These are phyloP conservation scores for Lathyrus sativus DNA, from an alignment of 306 rosid genomes.

Conservation along the genomic window DNA sequence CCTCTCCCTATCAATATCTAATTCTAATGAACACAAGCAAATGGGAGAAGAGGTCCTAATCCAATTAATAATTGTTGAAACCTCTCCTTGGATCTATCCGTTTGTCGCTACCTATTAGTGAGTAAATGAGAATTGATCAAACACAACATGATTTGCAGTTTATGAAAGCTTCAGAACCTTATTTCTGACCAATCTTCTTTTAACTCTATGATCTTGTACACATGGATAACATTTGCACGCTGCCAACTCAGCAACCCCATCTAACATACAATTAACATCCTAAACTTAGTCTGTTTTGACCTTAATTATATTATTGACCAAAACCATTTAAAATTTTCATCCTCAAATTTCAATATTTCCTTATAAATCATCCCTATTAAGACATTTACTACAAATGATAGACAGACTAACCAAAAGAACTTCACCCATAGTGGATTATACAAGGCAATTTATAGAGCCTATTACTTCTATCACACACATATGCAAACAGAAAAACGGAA, in stretches of 20 bases:
- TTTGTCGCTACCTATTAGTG: slow-evolving; percentile 2
- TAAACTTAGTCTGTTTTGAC: background rate
- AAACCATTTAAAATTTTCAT: slow-evolving; percentile 2
- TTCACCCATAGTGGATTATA: background rate
- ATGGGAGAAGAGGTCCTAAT: background rate
- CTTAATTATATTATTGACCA: slow-evolving; percentile 1
- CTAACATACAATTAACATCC: background rate
- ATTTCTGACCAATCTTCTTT: too few species aligned
- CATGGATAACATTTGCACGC: background rate
- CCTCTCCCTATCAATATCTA: background rate
- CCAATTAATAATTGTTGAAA: slow-evolving; percentile 23
- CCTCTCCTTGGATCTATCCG: slow-evolving; percentile 4
- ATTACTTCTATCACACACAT: background rate
- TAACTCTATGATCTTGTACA: background rate
- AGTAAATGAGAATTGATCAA: background rate
- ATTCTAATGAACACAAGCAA: background rate
- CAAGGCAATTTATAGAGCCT: slow-evolving; percentile 17
- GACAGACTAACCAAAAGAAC: background rate
- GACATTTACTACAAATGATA: slow-evolving; percentile 26
- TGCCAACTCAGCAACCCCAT: background rate
- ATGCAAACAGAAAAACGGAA: slow-evolving; percentile 16
- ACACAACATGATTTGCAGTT: background rate
- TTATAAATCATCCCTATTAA: background rate
- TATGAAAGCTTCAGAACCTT: slow-evolving; percentile 11
- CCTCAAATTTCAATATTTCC: slow-evolving; percentile 12